Conservation (phyloP, 1,284 basidiomycete genomes). For the Violaceomyces palustris region DNA sequence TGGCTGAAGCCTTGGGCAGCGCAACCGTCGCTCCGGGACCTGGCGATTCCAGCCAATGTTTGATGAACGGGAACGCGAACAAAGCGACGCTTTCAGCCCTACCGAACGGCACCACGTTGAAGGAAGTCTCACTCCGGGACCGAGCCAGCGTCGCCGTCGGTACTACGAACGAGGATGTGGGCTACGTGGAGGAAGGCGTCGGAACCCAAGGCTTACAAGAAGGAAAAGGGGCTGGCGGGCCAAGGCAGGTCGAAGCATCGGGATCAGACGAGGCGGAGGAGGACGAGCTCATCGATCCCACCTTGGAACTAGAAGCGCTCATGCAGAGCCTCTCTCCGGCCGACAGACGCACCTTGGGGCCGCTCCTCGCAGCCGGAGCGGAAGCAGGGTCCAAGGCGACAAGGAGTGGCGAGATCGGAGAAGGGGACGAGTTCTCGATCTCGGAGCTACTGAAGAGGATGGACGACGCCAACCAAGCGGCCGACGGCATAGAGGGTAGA, state of each 20-base stretch:
- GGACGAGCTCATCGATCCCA: neutral
- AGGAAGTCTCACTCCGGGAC: no score
- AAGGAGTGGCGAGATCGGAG: no score
- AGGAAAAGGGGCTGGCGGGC: no score
- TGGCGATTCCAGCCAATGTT: neutral
- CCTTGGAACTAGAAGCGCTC: neutral
- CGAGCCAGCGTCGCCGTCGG: no score
- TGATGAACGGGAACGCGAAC: no score
- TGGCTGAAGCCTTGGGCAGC: slow-evolving; percentile 1
- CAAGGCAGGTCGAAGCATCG: no score
- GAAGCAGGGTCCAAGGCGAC: slow-evolving; percentile 1
- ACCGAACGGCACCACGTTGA: no score
- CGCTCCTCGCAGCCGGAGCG: slow-evolving; percentile 1
- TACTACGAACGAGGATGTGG: no score
- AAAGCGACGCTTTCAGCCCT: no score
- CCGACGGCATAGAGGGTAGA: slow-evolving; percentile 23
- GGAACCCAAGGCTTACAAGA: no score
- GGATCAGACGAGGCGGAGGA: neutral
- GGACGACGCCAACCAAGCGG: slow-evolving; percentile 18
- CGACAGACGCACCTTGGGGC: neutral
- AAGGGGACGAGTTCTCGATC: slow-evolving; percentile 9
- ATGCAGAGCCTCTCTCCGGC: neutral
- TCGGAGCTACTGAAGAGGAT: slow-evolving; percentile 16
- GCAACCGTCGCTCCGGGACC: slow-evolving; percentile 1
- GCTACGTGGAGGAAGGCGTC: no score